A percentile compares a stretch with the other conserved stretches of the same genome.
phyloP scores from a whole-genome alignment of 1,139 yeast species.

The Wickerhamomyces sp. region DNA sequence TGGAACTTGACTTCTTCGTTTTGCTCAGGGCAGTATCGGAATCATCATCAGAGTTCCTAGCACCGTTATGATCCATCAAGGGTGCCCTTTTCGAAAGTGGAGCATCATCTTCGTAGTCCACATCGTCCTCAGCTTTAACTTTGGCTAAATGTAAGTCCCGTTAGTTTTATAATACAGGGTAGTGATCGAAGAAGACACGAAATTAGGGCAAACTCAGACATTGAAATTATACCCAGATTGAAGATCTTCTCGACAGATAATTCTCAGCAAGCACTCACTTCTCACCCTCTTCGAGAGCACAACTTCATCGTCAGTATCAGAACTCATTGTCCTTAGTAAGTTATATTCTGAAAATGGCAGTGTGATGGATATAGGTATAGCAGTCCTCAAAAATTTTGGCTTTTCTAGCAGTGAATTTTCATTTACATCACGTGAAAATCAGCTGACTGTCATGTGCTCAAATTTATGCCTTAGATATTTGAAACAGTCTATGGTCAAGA shows the following conservation, averaged over 20 bases:
- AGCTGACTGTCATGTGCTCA: neutral
- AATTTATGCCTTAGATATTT: too few relatives aligned
- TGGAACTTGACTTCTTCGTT: conserved; percentile 4
- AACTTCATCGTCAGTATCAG: conserved; percentile 26
- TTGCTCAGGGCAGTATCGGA: conserved; percentile 14
- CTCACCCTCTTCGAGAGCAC: conserved; percentile 17
- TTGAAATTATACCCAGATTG: too few relatives aligned
- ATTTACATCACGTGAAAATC: neutral
- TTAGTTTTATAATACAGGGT: too few relatives aligned
- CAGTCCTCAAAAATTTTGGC: neutral
- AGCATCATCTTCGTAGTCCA: neutral
- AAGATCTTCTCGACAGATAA: neutral
- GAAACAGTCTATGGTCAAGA: neutral
- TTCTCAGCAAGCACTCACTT: conserved; percentile 10
- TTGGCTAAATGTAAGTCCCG: neutral
- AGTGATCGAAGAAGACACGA: neutral
- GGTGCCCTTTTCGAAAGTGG: neutral
- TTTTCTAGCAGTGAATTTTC: neutral
- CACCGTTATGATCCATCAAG: neutral
- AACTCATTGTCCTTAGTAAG: conserved; percentile 7
- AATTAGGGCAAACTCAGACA: neutral
- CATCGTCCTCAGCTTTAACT: neutral
- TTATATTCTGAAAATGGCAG: too few relatives aligned
- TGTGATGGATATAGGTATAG: neutral
- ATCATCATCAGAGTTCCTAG: conserved; percentile 17